phyloP scores from a whole-genome alignment of 352 stramenopile genomes.

The Hyaloperonospora brassicae region DNA sequence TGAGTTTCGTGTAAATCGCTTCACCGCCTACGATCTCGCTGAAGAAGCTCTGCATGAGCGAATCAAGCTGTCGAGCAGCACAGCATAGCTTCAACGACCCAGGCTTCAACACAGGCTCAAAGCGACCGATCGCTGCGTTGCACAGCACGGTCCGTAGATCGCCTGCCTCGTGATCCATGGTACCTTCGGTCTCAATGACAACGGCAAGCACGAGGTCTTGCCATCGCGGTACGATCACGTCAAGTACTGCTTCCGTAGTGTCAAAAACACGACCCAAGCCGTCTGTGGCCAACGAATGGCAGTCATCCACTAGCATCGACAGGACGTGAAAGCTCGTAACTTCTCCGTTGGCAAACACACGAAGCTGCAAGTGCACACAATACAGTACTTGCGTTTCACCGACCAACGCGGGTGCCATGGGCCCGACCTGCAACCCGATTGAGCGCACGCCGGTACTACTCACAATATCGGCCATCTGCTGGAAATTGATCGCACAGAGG shows the following conservation, averaged over 20 bases:
- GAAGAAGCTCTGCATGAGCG: conserved; percentile 22
- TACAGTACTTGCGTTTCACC: conserved; percentile 22
- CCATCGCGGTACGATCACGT: conserved; percentile 17
- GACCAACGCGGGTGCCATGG: conserved; percentile 12
- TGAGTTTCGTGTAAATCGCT: conserved; percentile 18
- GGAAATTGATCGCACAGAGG: conserved; percentile 25
- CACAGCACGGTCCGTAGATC: conserved; percentile 15
- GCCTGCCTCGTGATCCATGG: conserved; percentile 8
- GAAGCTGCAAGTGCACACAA: conserved; percentile 24
- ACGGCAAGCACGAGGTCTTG: conserved; percentile 16
- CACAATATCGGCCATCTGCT: conserved; percentile 16
- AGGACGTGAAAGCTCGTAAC: conserved; percentile 20
- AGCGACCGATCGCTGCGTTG: conserved; percentile 19
- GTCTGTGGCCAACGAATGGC: conserved; percentile 11
- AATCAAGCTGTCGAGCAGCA: conserved; percentile 17
- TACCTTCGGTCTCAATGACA: conserved; percentile 15
- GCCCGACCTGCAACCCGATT: conserved; percentile 18
- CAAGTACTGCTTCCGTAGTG: conserved; percentile 17
- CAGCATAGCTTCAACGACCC: conserved; percentile 18
- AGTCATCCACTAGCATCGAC: conserved; percentile 23
- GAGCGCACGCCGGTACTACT: conserved; percentile 10
- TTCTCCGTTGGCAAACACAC: conserved; percentile 17
- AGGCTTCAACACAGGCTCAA: conserved; percentile 15
- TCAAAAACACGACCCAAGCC: conserved; percentile 18
- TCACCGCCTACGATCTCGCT: conserved; percentile 12